Percentiles rank a stretch among this genome's conserved stretches.
phyloP scores from a whole-genome alignment of 2,329 filamentous ascomycete species.

The Fonsecaea nubica region DNA sequence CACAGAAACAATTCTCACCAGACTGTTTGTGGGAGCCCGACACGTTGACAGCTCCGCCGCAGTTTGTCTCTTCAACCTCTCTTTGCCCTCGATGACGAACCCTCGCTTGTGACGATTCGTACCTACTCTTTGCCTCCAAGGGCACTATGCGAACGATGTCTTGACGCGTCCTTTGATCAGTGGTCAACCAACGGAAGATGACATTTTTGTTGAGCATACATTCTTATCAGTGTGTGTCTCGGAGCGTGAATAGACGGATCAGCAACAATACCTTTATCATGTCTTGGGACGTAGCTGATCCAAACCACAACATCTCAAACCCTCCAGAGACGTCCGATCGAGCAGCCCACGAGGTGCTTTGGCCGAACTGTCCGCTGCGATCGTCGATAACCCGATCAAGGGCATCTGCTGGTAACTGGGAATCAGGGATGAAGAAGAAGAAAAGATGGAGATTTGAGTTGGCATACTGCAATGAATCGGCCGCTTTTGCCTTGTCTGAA shows the following conservation, averaged over 20 bases:
- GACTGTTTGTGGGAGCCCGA: background rate
- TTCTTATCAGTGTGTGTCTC: background rate
- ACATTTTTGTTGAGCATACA: background rate
- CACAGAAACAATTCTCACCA: background rate
- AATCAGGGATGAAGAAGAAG: background rate
- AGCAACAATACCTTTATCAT: background rate
- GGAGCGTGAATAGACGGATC: background rate
- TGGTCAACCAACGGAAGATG: background rate
- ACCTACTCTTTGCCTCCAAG: too few relatives aligned
- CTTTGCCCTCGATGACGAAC: background rate
- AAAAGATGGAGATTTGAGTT: background rate
- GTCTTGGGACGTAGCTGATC: background rate
- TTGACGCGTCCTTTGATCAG: background rate
- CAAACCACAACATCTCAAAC: background rate
- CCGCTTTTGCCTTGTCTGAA: background rate
- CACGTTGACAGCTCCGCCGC: too few relatives aligned
- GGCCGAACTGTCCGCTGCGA: background rate
- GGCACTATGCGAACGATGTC: too few relatives aligned
- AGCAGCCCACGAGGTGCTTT: background rate
- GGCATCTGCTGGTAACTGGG: background rate
- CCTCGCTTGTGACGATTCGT: too few relatives aligned
- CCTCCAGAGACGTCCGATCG: background rate
- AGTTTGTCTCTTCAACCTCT: background rate
- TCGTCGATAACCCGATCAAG: background rate
- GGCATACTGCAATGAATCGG: background rate